phyloP scores from a whole-genome alignment of 2,329 filamentous ascomycete species.

The Rhinocladiella mackenziei region DNA sequence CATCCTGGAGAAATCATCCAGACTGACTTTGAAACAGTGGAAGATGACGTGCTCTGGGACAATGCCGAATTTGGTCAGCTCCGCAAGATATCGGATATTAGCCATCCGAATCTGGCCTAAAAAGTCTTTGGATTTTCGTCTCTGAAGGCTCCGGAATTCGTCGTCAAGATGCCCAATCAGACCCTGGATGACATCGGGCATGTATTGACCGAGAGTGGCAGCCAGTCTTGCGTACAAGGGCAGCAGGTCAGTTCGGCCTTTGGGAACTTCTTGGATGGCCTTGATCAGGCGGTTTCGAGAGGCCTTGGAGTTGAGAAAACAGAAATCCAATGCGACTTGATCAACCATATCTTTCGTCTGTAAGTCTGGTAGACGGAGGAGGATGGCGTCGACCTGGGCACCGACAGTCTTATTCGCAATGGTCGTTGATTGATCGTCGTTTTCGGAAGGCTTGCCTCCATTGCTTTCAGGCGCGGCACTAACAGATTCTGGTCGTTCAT shows the following conservation, averaged over 20 bases:
- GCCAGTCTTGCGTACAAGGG: slow-evolving; percentile 89
- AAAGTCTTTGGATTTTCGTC: slow-evolving; percentile 97
- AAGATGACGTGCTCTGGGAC: slow-evolving; percentile 99
- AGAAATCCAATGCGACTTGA: slow-evolving; percentile 91
- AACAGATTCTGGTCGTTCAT: slow-evolving; percentile 76
- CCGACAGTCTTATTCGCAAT: slow-evolving; percentile 98
- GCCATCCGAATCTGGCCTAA: slow-evolving; percentile 86
- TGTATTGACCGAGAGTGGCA: slow-evolving; percentile 87
- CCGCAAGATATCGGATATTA: slow-evolving; percentile 96
- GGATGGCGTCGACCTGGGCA: slow-evolving; percentile 87
- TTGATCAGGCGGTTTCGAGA: slow-evolving; percentile 93
- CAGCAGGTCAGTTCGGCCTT: slow-evolving; percentile 84
- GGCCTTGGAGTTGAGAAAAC: slow-evolving; percentile 96
- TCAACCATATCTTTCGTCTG: slow-evolving; percentile 90
- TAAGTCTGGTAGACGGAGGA: slow-evolving; percentile 83
- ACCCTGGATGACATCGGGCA: slow-evolving; percentile 89
- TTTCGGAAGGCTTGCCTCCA: slow-evolving; percentile 51
- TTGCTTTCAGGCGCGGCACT: slow-evolving; percentile 42
- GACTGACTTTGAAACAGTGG: slow-evolving; percentile 93
- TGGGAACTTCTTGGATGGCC: slow-evolving; percentile 88
- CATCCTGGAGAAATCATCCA: slow-evolving; percentile 97
- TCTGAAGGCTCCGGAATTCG: slow-evolving; percentile 92
- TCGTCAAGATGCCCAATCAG: slow-evolving; percentile 90
- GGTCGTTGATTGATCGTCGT: slow-evolving; percentile 82
- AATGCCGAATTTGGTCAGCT: slow-evolving; percentile 95